A percentile compares a stretch with the other conserved stretches of the same genome.
Evolutionary conservation across 2,329 filamentous ascomycete genomes (phyloP).

Genomic region (Aspergillus transmontanensis): DNA sequence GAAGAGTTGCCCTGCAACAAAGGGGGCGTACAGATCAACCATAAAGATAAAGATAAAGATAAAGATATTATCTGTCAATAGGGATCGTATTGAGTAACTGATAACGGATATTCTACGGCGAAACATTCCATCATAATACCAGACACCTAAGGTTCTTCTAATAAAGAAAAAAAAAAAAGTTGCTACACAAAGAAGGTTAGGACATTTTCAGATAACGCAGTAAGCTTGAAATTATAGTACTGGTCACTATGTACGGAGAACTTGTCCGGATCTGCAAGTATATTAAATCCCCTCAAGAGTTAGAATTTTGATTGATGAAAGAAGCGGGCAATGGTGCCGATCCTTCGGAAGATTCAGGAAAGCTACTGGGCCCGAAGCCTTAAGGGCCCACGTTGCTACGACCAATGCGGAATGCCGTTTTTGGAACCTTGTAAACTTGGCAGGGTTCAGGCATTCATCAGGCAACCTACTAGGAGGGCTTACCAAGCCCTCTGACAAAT

Average conservation of each 20-base stretch:
- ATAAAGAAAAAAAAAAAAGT: not conserved
- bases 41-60: not conserved
- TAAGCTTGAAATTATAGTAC: not conserved
- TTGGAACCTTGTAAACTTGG: not conserved
- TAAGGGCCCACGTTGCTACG: not conserved
- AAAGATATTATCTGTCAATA: not conserved
- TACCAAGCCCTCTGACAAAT: slow-evolving; percentile 3
- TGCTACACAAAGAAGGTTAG: not conserved
- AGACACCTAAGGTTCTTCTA: not conserved
- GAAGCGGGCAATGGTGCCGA: not conserved
- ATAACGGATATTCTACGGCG: not conserved
- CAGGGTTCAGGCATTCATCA: not conserved
- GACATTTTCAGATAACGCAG: not conserved
- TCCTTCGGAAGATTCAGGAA: slow-evolving; percentile 3
- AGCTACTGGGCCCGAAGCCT: not conserved
- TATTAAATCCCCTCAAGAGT: not conserved
- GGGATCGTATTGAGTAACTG: not conserved
- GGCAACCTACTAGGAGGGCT: not conserved
- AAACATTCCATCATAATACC: not conserved
- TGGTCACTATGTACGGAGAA: not conserved
- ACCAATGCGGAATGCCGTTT: not conserved
- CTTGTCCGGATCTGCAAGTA: slow-evolving; percentile 1
- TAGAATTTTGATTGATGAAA: not conserved
- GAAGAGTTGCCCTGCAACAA: not conserved
- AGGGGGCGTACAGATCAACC: not conserved